Base-by-base conservation (phyloP, 1,284 basidiomycete species). In the Sporisorium graminicola region DNA sequence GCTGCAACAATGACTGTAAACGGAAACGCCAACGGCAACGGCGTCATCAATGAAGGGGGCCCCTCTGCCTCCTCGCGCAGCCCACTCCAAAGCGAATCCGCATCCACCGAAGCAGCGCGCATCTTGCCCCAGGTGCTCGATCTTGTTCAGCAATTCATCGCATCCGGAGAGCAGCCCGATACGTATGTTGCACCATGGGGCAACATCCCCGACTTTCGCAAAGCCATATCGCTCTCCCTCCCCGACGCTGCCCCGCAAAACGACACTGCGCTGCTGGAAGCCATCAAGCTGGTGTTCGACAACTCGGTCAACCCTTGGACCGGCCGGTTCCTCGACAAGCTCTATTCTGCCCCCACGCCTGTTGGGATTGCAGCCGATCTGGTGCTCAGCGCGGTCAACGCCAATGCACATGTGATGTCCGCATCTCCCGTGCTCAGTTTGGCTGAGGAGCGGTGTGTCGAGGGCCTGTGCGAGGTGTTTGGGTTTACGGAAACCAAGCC, bases 331-430 rank as follows among this genome's bases (percentile, higher is more conserved):
- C 57, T 83, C 29, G 81, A 82, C 69, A 84, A 83, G 83, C 83
- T 87, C 35, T 87, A 87, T 56, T 72, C 86, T 14, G 83, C 86
- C 8, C 85, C 86, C 3, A 85, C 85, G 37, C 81, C 86, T 16
- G 79, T 86, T 16, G 86, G 86, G n/a, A 70, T 87, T 26, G 81
- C 82, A n/a, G 78, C 83, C 2, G 87, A 87, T 60, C 61, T 86
- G 42, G 68, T 87, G 16, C 82, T 87, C 8, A 79, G 85, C 12
- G 81, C 85, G 1, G 67, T 87, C 35, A 87, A 87, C 49, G 87
- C 87, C 22, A 87, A 86, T 64, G 83, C 85, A 5, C 86, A 87
- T 65, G 86, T 87, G 58, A 86, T 85, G 70, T 85, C 84, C 37
- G 86, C 86, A 10, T 86, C 86, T 5, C 87, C 87, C 5, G 81